These are phyloP conservation scores for Globisporangium apiculatum DNA, from an alignment of 352 stramenopile species.

Conservation along the genomic window DNA sequence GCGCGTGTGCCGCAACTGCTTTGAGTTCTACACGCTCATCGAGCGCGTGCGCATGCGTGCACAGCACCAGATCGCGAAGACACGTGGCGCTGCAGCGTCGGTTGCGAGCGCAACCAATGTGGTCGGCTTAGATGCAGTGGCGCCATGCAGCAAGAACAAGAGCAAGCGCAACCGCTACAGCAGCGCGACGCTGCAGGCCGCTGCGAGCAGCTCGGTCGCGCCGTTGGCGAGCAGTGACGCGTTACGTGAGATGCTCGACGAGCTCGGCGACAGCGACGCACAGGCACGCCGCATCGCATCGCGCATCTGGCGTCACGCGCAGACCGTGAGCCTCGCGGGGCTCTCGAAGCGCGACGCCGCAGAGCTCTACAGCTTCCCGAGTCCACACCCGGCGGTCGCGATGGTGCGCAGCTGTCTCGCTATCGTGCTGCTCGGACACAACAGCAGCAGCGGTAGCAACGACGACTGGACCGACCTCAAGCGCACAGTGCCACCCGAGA, in stretches of 20 bases:
- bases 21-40: slow-evolving; percentile 71
- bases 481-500: slow-evolving; percentile 55
- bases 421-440: slow-evolving; percentile 38
- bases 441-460: slow-evolving; percentile 3
- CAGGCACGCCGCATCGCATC: slow-evolving; percentile 23
- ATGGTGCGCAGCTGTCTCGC: slow-evolving; percentile 69
- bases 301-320: slow-evolving; percentile 28
- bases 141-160: background rate
- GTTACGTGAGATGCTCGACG: background rate
- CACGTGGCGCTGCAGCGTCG: background rate
- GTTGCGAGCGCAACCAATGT: background rate
- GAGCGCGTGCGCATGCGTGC: slow-evolving; percentile 70
- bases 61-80: slow-evolving; percentile 29
- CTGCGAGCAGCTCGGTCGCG: background rate
- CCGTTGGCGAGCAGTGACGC: background rate
- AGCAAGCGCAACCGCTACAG: slow-evolving; percentile 2
- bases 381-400: slow-evolving; percentile 60
- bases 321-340: slow-evolving; percentile 9
- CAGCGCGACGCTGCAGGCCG: background rate
- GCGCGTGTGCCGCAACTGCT: slow-evolving; percentile 73
- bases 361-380: slow-evolving; percentile 77
- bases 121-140: slow-evolving; percentile 19
- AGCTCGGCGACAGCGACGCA: background rate
- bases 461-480: slow-evolving; percentile 41
- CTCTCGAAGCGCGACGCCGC: slow-evolving; percentile 66